Evolutionary conservation across 2,329 filamentous ascomycete species (phyloP).

Genomic region (Coniochaeta sp.): DNA sequence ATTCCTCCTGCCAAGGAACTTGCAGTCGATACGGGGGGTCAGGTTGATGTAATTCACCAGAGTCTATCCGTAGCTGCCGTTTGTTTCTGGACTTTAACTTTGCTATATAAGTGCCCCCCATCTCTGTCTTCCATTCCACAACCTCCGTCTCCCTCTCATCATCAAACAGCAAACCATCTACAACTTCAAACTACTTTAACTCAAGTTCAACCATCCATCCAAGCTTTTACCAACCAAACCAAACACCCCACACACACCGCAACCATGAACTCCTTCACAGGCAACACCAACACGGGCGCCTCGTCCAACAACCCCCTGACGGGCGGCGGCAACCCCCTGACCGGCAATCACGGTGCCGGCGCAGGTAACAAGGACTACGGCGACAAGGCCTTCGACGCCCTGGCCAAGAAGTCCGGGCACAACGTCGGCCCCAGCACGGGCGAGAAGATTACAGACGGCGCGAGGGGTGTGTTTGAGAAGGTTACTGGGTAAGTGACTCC

Average conservation of each 20-base stretch:
- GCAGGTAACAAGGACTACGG: slow-evolving; percentile 14
- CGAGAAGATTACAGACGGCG: slow-evolving; percentile 27
- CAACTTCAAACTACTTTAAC: not conserved
- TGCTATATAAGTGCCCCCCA: not conserved
- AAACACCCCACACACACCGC: not conserved
- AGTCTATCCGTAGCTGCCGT: not conserved
- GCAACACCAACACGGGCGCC: not conserved
- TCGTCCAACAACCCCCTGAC: too few species aligned
- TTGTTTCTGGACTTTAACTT: too few species aligned
- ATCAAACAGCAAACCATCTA: not conserved
- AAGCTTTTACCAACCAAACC: not conserved
- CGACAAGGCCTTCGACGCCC: slow-evolving; percentile 18
- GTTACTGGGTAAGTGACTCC: slow-evolving; percentile 27
- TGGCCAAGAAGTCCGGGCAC: slow-evolving; percentile 19
- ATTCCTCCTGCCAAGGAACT: not conserved
- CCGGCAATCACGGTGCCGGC: not conserved
- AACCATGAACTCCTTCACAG: slow-evolving; percentile 1
- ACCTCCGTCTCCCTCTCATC: not conserved
- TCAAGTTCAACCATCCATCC: not conserved
- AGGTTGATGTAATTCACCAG: slow-evolving; percentile 3
- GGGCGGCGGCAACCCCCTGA: not conserved
- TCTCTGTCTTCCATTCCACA: not conserved
- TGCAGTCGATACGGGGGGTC: not conserved
- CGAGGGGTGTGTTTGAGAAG: slow-evolving; percentile 28
- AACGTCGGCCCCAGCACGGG: slow-evolving; percentile 11